Base-by-base conservation (phyloP, 1,139 yeast genomes). In the Trichomonascaceae sp. region DNA sequence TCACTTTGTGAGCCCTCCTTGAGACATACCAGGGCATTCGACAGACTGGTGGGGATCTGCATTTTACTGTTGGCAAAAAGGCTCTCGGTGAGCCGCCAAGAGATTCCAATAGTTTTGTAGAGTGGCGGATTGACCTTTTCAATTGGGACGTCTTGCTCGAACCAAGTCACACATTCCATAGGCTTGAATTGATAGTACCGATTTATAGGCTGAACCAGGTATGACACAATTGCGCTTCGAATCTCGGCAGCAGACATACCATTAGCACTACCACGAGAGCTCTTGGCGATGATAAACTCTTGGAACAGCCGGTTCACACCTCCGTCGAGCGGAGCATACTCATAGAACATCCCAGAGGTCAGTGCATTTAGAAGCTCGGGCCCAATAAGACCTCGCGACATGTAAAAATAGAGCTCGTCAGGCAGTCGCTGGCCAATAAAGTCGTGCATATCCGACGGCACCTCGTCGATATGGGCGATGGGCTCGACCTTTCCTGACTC, bases 401-500 rank as follows among this genome's bases (percentile, higher is more conserved):
- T 74, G 56, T 85, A 89, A 51, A 78, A 84, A 51, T 74, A 77
- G 30, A 80, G 65, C 57, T 87, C 97, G 31, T 85, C 81, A 1
- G 97, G 94, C 35, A 89, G 64, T 49, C 92, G 70, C 53, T 81
- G 87, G 3, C 93, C 85, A 34, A 89, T 68, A 35, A 87, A 70
- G 33, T 78, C 89, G 50, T 82, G 93, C 16, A 82, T 64, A 53
- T 85, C 93, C 41, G 71, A 71, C 4, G 97, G 97, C 18, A 76
- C 65, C 26, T 57, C 51, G 17, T 43, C 47, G 20, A 45, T 55
- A 30, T 52, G 53, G 13, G 52, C 60, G 16, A 26, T 6, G 23
- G 81, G 66, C 42, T 73, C 81, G 13, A 81, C 82, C 34, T 66
- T 60, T 22, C 97, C 97, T 36, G 69, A 69, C 3, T 57, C 59